Conservation (phyloP, 148 eudicot genomes). For the Arctostaphylos glauca region DNA sequence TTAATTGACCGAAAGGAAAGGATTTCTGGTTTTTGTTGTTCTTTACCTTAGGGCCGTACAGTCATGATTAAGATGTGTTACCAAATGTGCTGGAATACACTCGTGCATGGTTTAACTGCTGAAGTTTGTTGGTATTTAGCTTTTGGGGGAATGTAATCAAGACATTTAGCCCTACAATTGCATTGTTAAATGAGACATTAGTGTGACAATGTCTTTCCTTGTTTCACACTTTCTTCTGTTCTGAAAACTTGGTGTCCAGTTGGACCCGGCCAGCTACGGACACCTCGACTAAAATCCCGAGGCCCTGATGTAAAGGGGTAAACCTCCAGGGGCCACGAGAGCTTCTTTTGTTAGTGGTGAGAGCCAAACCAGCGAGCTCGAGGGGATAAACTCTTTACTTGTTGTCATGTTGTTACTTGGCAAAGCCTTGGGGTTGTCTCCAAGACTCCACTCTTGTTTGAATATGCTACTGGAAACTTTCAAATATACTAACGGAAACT, state of each 20-base stretch:
- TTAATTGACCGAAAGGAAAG: not conserved
- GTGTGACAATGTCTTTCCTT: not conserved
- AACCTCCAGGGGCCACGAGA: too few species aligned
- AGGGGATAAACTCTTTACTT: too few species aligned
- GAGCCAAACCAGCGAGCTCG: too few species aligned
- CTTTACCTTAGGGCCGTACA: not conserved
- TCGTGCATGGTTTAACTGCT: not conserved
- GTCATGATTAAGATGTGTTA: not conserved
- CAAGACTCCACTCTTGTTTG: not conserved
- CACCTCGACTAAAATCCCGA: too few species aligned
- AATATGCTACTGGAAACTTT: not conserved
- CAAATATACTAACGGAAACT: too few species aligned
- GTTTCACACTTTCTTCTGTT: not conserved
- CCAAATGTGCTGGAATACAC: not conserved
- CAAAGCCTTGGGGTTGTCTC: too few species aligned
- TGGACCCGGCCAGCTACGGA: too few species aligned
- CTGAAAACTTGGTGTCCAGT: too few species aligned
- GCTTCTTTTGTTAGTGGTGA: too few species aligned
- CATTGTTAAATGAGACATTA: not conserved
- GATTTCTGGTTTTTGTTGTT: not conserved
- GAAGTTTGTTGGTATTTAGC: not conserved
- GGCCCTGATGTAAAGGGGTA: too few species aligned
- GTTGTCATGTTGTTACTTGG: too few species aligned
- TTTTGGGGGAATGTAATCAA: not conserved
- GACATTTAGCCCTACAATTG: not conserved